Conservation (phyloP, 768 basidiomycete genomes). For the Cyathus striatus region DNA sequence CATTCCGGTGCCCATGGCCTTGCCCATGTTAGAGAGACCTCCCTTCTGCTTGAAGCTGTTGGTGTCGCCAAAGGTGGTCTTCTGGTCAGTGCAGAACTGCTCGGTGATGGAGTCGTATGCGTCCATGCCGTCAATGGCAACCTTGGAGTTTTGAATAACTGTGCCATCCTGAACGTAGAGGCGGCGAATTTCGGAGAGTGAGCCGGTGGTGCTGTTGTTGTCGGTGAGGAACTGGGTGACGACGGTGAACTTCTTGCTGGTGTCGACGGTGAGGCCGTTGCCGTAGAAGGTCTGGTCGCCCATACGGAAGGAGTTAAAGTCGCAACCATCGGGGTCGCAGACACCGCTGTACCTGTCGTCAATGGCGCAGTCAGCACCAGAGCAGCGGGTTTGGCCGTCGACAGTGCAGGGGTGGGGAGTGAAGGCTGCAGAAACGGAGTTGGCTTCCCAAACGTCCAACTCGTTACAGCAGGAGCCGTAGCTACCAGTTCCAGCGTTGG, state of each 20-base stretch:
- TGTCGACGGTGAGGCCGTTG: conserved; percentile 35
- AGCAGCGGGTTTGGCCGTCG: conserved; percentile 27
- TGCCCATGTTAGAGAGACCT: conserved; percentile 30
- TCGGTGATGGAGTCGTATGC: conserved; percentile 41
- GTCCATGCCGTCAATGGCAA: conserved; percentile 38
- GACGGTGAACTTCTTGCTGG: conserved; percentile 42
- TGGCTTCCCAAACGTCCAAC: conserved; percentile 46
- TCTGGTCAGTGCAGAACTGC: conserved; percentile 38
- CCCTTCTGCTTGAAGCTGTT: conserved; percentile 35
- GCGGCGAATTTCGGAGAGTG: conserved; percentile 49
- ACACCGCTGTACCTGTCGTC: conserved; percentile 16
- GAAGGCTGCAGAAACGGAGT: conserved; percentile 31
- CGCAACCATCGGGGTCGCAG: conserved; percentile 42
- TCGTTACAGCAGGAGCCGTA: conserved; percentile 35
- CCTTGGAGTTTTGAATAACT: conserved; percentile 45
- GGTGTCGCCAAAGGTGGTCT: conserved; percentile 38
- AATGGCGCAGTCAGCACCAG: conserved; percentile 19
- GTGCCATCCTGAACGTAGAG: conserved; percentile 50
- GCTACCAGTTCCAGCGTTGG: conserved; percentile 38
- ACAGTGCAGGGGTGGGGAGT: conserved; percentile 34
- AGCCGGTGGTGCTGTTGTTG: conserved; percentile 38
- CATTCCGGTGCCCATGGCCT: conserved; percentile 33
- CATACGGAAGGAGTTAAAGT: conserved; percentile 47
- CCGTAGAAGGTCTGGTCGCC: conserved; percentile 34
- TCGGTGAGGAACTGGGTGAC: conserved; percentile 55